Conservation (phyloP, 78 protist species). For the Dictyostelium citrinum region DNA sequence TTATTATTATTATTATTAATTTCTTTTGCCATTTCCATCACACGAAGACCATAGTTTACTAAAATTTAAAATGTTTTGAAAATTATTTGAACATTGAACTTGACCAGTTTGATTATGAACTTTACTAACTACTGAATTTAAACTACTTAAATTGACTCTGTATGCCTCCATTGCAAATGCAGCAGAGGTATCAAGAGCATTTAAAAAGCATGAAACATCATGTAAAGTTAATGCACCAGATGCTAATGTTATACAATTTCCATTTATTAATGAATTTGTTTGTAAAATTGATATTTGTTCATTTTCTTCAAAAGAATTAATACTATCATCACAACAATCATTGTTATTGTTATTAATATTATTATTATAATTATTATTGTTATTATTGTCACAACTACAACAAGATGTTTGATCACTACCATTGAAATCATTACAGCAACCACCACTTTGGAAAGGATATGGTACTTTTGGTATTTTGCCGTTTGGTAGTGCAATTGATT, state of each 20-base stretch:
- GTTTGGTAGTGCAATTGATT: conserved; percentile 30
- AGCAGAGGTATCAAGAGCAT: background rate
- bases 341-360: background rate
- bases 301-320: background rate
- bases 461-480: background rate
- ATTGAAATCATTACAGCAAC: background rate
- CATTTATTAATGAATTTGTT: background rate
- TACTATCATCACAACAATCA: background rate
- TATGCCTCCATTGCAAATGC: conserved; percentile 10
- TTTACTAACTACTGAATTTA: background rate
- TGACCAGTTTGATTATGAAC: conserved; percentile 25
- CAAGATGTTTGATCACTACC: background rate
- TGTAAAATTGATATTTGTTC: background rate
- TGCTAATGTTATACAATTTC: conserved; percentile 22
- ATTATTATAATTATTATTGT: background rate
- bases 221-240: background rate
- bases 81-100: conserved; percentile 1
- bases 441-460: background rate
- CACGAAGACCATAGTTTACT: conserved; percentile 3
- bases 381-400: background rate
- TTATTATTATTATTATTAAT: background rate
- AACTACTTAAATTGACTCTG: background rate
- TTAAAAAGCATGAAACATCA: background rate
- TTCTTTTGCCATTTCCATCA: background rate
- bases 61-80: background rate